Evolutionary conservation across 2,329 filamentous ascomycete species (phyloP), one percentile per base, ranked within the genome.

Genomic region (Aspergillus sp.): DNA sequence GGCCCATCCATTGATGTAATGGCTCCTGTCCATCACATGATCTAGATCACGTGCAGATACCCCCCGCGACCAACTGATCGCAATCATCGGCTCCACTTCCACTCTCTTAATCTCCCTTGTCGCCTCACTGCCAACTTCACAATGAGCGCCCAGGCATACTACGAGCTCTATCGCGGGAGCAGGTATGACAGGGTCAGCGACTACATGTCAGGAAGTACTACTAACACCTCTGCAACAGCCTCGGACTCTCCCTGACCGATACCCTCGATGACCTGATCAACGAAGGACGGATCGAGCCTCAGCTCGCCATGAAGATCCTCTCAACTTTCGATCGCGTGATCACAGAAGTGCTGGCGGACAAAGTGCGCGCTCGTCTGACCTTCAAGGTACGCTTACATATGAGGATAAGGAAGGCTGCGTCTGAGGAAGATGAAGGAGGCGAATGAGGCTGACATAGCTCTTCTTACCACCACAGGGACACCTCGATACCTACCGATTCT

Each of bases 221-320:
- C 57, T 58, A 30, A 57, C 44, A 21, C 4, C 17, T 44, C 3
- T 17, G 64, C 59, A 66, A 62, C 77, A 99, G 95, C 80, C 92
- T 99, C 81, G 95, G 95, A 70, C 85, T 92, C 72, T 89, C 94
- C 60, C 85, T 99, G 71, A 97, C 94, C 57, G 96, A 99, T 80
- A 96, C 93, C 58, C 92, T 99, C 71, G 95, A 99, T 80, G 92
- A 96, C 73, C 84, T 99, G 68, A 98, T 99, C 79, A 94, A 91
- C 75, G 90, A 94, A 68, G 89, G 92, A 72, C 91, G 91, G 68
- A 98, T 99, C 80, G 94, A 98, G 80, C 95, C 95, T 27, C 95
- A 99, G 81, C 87, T 99, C 48, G 95, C 95, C 54, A 98, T 99
- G 92, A 96, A 96, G 84, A 96, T 99, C 66, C 86, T 99, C 63